Conservation (phyloP, 176 grass and related monocot species). For the Melocanna baccifera region DNA sequence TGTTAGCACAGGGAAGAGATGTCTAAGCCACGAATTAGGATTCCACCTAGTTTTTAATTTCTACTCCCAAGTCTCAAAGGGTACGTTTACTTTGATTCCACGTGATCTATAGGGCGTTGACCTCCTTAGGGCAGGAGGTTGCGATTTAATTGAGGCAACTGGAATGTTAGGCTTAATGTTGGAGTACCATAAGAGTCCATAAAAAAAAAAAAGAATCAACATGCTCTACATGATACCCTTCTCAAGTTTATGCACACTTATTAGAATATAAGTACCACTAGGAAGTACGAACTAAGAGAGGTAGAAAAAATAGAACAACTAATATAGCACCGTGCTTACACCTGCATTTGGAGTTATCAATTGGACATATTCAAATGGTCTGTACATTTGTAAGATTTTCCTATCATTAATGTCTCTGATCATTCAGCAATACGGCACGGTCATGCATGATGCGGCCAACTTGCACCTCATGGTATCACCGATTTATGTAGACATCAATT, state of each 20-base stretch:
- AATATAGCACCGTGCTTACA: background rate
- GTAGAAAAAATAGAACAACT: background rate
- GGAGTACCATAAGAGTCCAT: background rate
- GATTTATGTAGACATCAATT: background rate
- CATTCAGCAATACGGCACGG: conserved; percentile 3
- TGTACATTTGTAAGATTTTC: background rate
- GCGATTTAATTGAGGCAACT: background rate
- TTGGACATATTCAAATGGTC: background rate
- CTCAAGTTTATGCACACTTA: background rate
- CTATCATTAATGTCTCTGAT: background rate
- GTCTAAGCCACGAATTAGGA: background rate
- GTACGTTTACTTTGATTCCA: background rate
- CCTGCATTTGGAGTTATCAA: background rate
- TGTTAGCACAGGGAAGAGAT: background rate
- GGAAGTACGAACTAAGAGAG: background rate
- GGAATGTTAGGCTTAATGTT: conserved; percentile 22
- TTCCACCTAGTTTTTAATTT: background rate
- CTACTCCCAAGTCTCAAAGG: background rate
- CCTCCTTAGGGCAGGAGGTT: background rate
- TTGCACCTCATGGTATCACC: background rate
- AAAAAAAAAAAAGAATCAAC: background rate
- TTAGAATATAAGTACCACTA: background rate
- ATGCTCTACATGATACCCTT: background rate
- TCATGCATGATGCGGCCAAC: background rate
- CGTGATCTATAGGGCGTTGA: conserved; percentile 21